A percentile compares a stretch with the other conserved stretches of the same genome.
These are phyloP conservation scores for Lycium barbarum DNA, from an alignment of 257 asterid species.

Conservation along the genomic window DNA sequence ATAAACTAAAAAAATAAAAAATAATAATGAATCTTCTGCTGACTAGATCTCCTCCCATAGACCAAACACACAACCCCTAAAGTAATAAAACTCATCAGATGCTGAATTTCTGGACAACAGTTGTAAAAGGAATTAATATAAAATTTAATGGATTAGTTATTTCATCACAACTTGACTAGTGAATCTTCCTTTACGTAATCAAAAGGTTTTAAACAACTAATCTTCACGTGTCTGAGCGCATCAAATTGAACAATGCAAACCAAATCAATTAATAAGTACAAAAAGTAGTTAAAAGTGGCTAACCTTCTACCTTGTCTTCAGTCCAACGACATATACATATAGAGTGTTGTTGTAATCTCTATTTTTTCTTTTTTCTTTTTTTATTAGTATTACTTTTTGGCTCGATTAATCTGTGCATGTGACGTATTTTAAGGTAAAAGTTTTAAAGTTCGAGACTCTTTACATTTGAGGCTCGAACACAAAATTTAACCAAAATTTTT, in stretches of 20 bases:
- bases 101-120: background rate
- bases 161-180: background rate
- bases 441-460: no score
- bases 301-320: slow-evolving; percentile 7
- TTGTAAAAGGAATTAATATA: background rate
- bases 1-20: no score
- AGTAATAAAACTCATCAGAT: background rate
- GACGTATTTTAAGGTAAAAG: no score
- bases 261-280: background rate
- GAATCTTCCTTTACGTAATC: background rate
- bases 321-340: slow-evolving; percentile 15
- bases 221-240: background rate
- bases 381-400: no score
- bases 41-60: no score
- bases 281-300: slow-evolving; percentile 1
- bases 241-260: background rate
- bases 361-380: background rate
- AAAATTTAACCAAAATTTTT: no score
- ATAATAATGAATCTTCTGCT: no score
- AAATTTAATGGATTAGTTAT: background rate
- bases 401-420: no score
- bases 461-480: no score
- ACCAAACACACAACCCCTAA: no score
- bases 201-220: background rate
- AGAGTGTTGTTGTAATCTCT: background rate